These are phyloP conservation scores for Salvia sclarea DNA, from an alignment of 305 asterid genomes.

Conservation along the genomic window DNA sequence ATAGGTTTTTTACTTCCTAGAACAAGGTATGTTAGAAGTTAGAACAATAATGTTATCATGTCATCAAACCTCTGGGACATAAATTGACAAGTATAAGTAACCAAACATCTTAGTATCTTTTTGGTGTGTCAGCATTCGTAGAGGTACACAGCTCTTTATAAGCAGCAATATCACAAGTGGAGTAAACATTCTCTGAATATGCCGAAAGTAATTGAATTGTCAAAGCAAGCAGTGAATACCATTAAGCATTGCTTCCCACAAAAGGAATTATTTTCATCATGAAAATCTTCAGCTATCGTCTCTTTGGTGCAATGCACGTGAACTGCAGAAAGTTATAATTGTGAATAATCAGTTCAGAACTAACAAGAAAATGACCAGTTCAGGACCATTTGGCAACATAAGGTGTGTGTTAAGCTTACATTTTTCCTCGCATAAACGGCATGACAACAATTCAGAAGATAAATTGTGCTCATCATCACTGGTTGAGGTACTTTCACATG, in stretches of 20 bases:
- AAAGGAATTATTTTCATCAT: slow-evolving; percentile 46
- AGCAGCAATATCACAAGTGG: slow-evolving; percentile 6
- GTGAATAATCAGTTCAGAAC: slow-evolving; percentile 17
- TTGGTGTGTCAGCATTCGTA: slow-evolving; percentile 1
- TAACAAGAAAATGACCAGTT: slow-evolving; percentile 3
- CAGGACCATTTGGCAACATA: slow-evolving; percentile 18
- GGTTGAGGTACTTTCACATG: slow-evolving; percentile 43
- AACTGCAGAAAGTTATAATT: slow-evolving; percentile 52
- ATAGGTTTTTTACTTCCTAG: slow-evolving; percentile 1
- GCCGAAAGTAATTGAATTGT: slow-evolving; percentile 6
- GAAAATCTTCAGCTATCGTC: slow-evolving; percentile 44
- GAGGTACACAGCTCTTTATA: background rate
- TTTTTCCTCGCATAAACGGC: slow-evolving; percentile 83
- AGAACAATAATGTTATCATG: slow-evolving; percentile 11
- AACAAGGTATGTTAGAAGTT: slow-evolving; percentile 10
- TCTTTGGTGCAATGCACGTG: slow-evolving; percentile 58
- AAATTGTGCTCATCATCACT: slow-evolving; percentile 40
- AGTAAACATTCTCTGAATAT: background rate
- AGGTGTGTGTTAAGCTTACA: slow-evolving; percentile 47
- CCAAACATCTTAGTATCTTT: background rate
- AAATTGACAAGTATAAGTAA: slow-evolving; percentile 6
- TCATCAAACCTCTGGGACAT: background rate
- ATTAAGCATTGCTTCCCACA: slow-evolving; percentile 79
- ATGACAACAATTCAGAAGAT: slow-evolving; percentile 51
- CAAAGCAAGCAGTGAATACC: slow-evolving; percentile 45